phyloP scores from a whole-genome alignment of 2,329 filamentous ascomycete species.

The Plenodomus biglobosus region DNA sequence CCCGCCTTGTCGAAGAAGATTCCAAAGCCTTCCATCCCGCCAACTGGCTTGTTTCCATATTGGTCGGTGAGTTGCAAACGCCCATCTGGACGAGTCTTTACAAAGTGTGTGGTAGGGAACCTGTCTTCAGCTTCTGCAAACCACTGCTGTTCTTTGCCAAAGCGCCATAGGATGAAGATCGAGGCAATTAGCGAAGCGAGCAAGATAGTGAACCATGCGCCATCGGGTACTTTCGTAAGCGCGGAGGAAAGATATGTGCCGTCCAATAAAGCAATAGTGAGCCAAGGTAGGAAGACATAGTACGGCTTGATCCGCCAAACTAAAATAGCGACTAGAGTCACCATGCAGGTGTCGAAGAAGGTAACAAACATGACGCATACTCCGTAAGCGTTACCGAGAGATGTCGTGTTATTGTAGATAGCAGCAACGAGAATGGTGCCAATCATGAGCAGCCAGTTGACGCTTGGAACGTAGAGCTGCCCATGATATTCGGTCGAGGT shows the following conservation, averaged over 20 bases:
- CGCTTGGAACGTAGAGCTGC: conserved; percentile 74
- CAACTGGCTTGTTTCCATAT: conserved; percentile 40
- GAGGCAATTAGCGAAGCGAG: conserved; percentile 63
- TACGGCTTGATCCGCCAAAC: conserved; percentile 67
- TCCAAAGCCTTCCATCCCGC: conserved; percentile 59
- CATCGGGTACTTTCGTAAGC: conserved; percentile 71
- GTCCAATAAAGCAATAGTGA: conserved; percentile 67
- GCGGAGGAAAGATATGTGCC: conserved; percentile 70
- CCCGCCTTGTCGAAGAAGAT: conserved; percentile 81
- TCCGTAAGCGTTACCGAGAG: conserved; percentile 72
- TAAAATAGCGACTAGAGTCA: conserved; percentile 69
- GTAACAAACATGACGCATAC: conserved; percentile 80
- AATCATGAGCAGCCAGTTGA: conserved; percentile 76
- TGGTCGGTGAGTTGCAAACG: conserved; percentile 43
- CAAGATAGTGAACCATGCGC: conserved; percentile 75
- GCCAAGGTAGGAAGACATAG: conserved; percentile 63
- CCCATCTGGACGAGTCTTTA: conserved; percentile 38
- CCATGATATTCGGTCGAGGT: conserved; percentile 71
- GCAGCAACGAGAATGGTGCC: conserved; percentile 74
- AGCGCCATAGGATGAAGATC: conserved; percentile 75
- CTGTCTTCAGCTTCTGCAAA: conserved; percentile 64
- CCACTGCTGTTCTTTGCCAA: conserved; percentile 79
- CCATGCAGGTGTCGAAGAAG: conserved; percentile 75
- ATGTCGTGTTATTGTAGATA: conserved; percentile 67
- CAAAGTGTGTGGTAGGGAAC: conserved; percentile 50